phyloP scores from a whole-genome alignment of 148 eudicot genomes.

The Amaranthus cruentus region DNA sequence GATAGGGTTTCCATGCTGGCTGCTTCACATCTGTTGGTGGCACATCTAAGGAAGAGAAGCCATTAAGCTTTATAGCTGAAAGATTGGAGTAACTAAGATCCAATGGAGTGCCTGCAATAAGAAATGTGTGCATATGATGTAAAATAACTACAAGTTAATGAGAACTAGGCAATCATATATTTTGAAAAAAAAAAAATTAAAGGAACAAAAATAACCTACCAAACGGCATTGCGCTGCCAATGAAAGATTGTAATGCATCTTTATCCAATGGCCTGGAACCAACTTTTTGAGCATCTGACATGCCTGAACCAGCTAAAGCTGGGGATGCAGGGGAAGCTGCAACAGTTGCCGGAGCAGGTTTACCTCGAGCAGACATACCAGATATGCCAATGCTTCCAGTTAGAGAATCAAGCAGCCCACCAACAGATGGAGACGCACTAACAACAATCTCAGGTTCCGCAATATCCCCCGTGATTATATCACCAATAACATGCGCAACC shows the following conservation, averaged over 20 bases:
- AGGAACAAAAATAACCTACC: slow-evolving; percentile 57
- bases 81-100: slow-evolving; percentile 82
- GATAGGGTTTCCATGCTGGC: slow-evolving; percentile 99
- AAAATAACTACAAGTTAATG: background rate
- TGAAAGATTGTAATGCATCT: slow-evolving; percentile 75
- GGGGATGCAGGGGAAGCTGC: slow-evolving; percentile 53
- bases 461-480: slow-evolving; percentile 65
- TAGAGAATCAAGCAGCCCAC: slow-evolving; percentile 90
- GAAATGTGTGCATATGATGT: slow-evolving; percentile 1
- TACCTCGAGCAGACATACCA: slow-evolving; percentile 76
- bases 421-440: slow-evolving; percentile 73
- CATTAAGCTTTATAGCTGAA: slow-evolving; percentile 64
- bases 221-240: slow-evolving; percentile 92
- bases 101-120: slow-evolving; percentile 72
- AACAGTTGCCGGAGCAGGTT: slow-evolving; percentile 71
- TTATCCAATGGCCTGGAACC: slow-evolving; percentile 75
- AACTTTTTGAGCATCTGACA: slow-evolving; percentile 72
- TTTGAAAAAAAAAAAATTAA: no score
- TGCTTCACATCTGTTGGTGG: slow-evolving; percentile 88
- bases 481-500: slow-evolving; percentile 81
- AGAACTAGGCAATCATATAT: slow-evolving; percentile 3
- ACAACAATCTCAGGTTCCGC: slow-evolving; percentile 79
- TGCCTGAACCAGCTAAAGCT: slow-evolving; percentile 42
- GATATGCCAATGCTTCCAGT: slow-evolving; percentile 96
- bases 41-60: slow-evolving; percentile 72